Percentiles rank a stretch among this genome's conserved stretches.
Conservation (phyloP, 352 stramenopile species). For the Pythium monospermum region DNA sequence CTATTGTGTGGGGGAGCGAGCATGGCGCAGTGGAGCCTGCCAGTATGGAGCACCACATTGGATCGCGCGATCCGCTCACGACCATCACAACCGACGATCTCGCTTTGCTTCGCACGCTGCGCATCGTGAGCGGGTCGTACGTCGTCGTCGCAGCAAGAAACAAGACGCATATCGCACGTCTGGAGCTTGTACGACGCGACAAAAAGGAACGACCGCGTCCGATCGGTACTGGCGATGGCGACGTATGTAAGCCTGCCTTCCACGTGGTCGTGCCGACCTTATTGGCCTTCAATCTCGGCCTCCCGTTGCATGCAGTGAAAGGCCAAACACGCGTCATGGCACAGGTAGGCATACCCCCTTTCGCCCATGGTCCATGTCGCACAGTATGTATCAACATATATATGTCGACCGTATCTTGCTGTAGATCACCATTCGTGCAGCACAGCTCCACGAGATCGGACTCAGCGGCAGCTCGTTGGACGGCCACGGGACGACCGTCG, state of each 20-base stretch:
- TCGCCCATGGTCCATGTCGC: no score
- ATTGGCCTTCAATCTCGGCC: conserved; percentile 70
- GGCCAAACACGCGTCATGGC: conserved; percentile 18
- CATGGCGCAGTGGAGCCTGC: neutral
- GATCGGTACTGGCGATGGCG: neutral
- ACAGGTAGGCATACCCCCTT: no score
- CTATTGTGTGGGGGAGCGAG: conserved; percentile 14
- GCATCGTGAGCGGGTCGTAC: conserved; percentile 19
- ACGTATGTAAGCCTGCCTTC: neutral
- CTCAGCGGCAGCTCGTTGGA: conserved; percentile 17
- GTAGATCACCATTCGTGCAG: conserved; percentile 35
- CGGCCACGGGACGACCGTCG: neutral
- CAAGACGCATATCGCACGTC: conserved; percentile 10
- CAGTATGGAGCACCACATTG: no score
- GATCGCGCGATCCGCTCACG: conserved; percentile 3
- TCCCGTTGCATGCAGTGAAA: conserved; percentile 35
- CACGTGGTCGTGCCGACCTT: conserved; percentile 52
- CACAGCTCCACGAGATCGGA: conserved; percentile 42
- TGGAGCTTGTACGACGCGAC: conserved; percentile 7
- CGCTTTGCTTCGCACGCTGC: conserved; percentile 11
- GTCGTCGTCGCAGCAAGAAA: conserved; percentile 6
- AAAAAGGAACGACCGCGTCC: no score
- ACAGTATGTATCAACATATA: no score
- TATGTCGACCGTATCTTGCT: neutral
- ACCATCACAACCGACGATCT: conserved; percentile 12